Base-by-base conservation (phyloP, 2,329 filamentous ascomycete species). In the Thielaviopsis musarum region DNA sequence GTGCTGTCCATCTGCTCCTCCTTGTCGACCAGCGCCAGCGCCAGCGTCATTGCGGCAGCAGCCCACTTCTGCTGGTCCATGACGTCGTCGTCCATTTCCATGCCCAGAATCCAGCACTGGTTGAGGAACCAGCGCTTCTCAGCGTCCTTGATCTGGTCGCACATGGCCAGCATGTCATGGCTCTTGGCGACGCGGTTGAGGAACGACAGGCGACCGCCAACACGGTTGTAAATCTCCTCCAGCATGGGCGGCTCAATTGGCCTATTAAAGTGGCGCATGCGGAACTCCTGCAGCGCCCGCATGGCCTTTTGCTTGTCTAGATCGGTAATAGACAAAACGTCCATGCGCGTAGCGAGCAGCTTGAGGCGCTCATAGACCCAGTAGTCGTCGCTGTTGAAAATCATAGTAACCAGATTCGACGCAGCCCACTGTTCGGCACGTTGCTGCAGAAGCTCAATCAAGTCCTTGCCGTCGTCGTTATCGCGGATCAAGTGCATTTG, bases 61-160 rank as follows among this genome's bases (percentile, higher is more conserved):
- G 91, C 88, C 76, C 89, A 96, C 70, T 97, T 96, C 69, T 97
- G 90, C 70, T 96, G 88, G 67, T 96, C 89, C 85, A 97, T 97
- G 65, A 96, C 93, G 68, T 98, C 93, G 71, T 97, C 93, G 65
- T 97, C 93, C 85, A 88, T 87, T 63, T 85, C 83, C 57, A 72
- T 73, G 12, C 85, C 85, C 3, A 88, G 76, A 61, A 88, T 85
- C 77, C 84, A 86, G 71, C 84, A 88, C 67, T 85, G 82, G 70
- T 86, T 87, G 9, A 88, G 73, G 64, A 88, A 85, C 84, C 85
- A 88, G n/a, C 78, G 83, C 72, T 85, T 86, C 68, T 88, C 85
- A 54, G 76, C 77, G 4, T 82, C 74, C 67, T 80, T 81, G 66
- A 88, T 87, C 60, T 74, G 69, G 17, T 93, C 74, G 69, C 91